These are phyloP conservation scores for Dendrobium chrysotoxum DNA, from an alignment of 106 monocot species.

Conservation along the genomic window DNA sequence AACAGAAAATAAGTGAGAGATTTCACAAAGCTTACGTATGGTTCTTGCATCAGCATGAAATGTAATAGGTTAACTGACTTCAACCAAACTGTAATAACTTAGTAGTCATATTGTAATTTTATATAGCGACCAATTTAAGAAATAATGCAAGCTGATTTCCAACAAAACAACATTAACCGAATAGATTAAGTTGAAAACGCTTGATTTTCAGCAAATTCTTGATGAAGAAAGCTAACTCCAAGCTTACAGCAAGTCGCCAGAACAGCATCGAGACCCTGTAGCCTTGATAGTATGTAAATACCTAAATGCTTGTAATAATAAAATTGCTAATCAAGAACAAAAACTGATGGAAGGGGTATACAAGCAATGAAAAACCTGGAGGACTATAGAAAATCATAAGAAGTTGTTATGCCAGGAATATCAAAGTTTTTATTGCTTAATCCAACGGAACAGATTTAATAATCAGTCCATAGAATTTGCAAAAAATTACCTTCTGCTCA, in stretches of 20 bases:
- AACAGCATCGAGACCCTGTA: not conserved
- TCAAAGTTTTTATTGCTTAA: not conserved
- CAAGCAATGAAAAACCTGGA: too few species aligned
- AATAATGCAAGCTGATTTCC: too few species aligned
- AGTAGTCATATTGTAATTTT: not conserved
- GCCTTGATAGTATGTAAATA: too few species aligned
- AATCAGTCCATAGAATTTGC: not conserved
- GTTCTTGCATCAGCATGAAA: not conserved
- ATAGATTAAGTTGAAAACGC: not conserved
- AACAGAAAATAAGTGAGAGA: not conserved
- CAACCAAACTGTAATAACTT: not conserved
- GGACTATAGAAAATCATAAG: not conserved
- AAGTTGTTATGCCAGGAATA: not conserved
- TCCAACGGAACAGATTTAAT: too few species aligned
- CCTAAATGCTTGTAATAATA: too few species aligned
- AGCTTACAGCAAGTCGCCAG: not conserved
- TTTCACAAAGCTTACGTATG: not conserved
- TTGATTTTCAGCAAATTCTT: not conserved
- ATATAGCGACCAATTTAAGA: too few species aligned
- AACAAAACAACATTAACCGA: too few species aligned
- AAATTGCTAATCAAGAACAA: too few species aligned
- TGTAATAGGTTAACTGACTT: not conserved
- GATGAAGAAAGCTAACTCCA: too few species aligned
- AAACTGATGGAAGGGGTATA: too few species aligned
- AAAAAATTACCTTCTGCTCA: conserved; percentile 21